A percentile compares a stretch with the other conserved stretches of the same genome.
Conservation (phyloP, 2,329 filamentous ascomycete genomes). For the Aspergillus pseudonomiae region DNA sequence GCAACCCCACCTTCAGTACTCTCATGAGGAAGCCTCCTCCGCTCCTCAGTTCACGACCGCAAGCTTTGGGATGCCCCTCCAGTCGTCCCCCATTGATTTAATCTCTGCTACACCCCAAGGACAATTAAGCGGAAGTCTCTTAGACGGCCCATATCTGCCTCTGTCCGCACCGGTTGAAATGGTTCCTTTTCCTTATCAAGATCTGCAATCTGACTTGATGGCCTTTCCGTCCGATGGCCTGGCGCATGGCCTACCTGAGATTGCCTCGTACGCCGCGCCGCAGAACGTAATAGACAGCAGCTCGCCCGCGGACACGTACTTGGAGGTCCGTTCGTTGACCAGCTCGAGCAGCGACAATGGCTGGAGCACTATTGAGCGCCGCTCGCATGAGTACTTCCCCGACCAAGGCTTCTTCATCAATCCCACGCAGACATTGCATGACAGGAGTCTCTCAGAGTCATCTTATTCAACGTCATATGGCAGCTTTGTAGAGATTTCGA, state of each 20-base stretch:
- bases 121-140: slow-evolving; percentile 61
- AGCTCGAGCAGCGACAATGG: slow-evolving; percentile 83
- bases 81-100: slow-evolving; percentile 55
- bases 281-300: slow-evolving; percentile 53
- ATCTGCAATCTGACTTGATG: slow-evolving; percentile 73
- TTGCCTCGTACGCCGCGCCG: slow-evolving; percentile 41
- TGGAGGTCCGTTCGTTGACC: slow-evolving; percentile 82
- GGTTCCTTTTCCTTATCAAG: slow-evolving; percentile 74
- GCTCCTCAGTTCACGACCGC: slow-evolving; percentile 58
- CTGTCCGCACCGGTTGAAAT: slow-evolving; percentile 62
- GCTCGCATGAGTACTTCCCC: slow-evolving; percentile 68
- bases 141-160: slow-evolving; percentile 65
- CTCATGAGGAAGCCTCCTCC: slow-evolving; percentile 58
- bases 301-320: slow-evolving; percentile 76
- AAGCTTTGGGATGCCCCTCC: slow-evolving; percentile 56
- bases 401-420: slow-evolving; percentile 78
- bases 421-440: slow-evolving; percentile 84
- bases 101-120: slow-evolving; percentile 60
- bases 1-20: slow-evolving; percentile 42
- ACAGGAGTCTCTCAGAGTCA: slow-evolving; percentile 84
- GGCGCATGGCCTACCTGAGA: slow-evolving; percentile 50
- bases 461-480: slow-evolving; percentile 73
- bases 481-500: slow-evolving; percentile 82
- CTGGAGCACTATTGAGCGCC: slow-evolving; percentile 81
- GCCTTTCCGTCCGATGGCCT: slow-evolving; percentile 44